phyloP scores from a whole-genome alignment of 495 filamentous ascomycete genomes.

The Xylaria telfairii region DNA sequence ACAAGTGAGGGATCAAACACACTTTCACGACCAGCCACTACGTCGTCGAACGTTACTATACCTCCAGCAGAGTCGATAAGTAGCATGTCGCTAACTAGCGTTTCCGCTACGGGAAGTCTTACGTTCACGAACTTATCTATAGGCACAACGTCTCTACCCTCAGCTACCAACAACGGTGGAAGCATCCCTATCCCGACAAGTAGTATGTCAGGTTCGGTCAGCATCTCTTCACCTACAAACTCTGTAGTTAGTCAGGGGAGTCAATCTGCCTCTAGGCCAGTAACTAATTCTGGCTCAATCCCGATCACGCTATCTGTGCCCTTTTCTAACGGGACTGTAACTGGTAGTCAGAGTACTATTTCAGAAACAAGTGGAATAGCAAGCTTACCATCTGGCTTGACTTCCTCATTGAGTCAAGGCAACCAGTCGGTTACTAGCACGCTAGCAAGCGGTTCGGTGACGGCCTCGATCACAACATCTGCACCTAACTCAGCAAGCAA shows the following conservation, averaged over 20 bases:
- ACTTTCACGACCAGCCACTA: not conserved
- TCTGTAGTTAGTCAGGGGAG: not conserved
- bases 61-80: slow-evolving; percentile 20
- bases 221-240: not conserved
- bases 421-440: slow-evolving; percentile 3
- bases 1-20: not conserved
- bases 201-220: not conserved
- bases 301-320: not conserved
- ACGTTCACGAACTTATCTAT: slow-evolving; percentile 23
- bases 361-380: not conserved
- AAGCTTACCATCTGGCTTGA: not conserved
- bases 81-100: slow-evolving; percentile 30
- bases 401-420: not conserved
- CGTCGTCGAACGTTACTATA: slow-evolving; percentile 5
- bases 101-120: slow-evolving; percentile 31
- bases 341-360: not conserved
- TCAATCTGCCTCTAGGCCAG: not conserved
- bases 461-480: not conserved
- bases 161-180: slow-evolving; percentile 1
- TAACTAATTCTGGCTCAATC: not conserved
- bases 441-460: not conserved
- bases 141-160: slow-evolving; percentile 20
- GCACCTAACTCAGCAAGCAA: not conserved
- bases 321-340: not conserved
- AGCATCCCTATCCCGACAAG: not conserved